Conservation (phyloP, 2,329 filamentous ascomycete genomes). For the Colletotrichum noveboracense region DNA sequence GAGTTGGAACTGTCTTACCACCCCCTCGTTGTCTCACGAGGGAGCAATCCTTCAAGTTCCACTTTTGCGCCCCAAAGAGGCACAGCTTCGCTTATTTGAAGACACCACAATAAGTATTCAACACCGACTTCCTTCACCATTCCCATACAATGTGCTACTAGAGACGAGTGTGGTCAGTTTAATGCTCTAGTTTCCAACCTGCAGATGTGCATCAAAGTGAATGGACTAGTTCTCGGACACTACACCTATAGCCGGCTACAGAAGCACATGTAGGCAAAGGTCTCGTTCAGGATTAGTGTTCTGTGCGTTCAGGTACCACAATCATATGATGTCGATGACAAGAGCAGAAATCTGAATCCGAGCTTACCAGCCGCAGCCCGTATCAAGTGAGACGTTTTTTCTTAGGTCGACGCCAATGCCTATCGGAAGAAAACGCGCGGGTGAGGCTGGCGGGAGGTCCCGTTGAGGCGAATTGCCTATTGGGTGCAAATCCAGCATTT, state of each 20-base stretch:
- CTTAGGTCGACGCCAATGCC: not conserved
- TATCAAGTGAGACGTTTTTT: not conserved
- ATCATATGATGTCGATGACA: not conserved
- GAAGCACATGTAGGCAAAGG: not conserved
- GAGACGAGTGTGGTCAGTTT: not conserved
- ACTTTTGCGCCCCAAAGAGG: not conserved
- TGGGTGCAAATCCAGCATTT: not conserved
- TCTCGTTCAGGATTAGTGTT: not conserved
- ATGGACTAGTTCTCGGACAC: not conserved
- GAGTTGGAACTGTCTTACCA: not conserved
- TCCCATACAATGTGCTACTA: not conserved
- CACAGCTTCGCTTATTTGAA: not conserved
- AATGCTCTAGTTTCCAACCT: not conserved
- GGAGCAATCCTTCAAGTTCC: not conserved
- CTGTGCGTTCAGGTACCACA: not conserved
- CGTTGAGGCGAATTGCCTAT: not conserved
- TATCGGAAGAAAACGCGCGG: not conserved
- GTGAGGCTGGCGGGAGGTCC: not conserved
- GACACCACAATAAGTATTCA: not conserved
- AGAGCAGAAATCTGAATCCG: not conserved
- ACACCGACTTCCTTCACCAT: not conserved
- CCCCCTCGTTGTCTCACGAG: not conserved
- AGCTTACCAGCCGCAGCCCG: not conserved
- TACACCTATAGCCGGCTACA: not conserved
- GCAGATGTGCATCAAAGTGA: not conserved